Evolutionary conservation across 192 early-diverging fungal species (phyloP).

Genomic region (Thoreauomyces humboldtii): DNA sequence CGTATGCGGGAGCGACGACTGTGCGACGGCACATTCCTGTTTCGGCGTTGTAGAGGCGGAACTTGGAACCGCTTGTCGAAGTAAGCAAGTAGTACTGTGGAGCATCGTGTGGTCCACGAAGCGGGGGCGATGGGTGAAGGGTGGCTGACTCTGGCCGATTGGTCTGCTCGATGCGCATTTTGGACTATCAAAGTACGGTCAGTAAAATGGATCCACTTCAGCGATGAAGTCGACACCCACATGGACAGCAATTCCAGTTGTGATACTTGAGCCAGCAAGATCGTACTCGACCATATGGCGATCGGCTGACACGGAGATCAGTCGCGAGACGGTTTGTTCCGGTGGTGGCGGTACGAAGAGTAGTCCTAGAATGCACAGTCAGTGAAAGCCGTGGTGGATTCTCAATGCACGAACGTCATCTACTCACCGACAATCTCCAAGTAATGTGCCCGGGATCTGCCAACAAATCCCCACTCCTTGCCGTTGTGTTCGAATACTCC

Average conservation of each 20-base stretch:
- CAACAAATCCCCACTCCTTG: constrained; percentile 49
- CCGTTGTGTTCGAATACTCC: constrained; percentile 31
- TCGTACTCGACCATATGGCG: constrained; percentile 52
- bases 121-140: constrained; percentile 30
- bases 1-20: constrained; percentile 53
- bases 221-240: neutral
- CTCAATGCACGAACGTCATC: neutral
- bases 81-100: constrained; percentile 46
- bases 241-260: constrained; percentile 39
- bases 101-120: constrained; percentile 8
- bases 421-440: constrained; percentile 48
- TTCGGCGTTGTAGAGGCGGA: constrained; percentile 38
- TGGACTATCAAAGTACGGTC: constrained; percentile 6
- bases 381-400: neutral
- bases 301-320: constrained; percentile 45
- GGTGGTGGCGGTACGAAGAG: constrained; percentile 33
- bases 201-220: neutral
- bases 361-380: constrained; percentile 22
- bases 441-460: constrained; percentile 44
- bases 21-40: constrained; percentile 55
- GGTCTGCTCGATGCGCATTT: constrained; percentile 48
- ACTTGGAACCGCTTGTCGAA: constrained; percentile 44
- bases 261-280: constrained; percentile 30
- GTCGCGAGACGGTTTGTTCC: constrained; percentile 21
- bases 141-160: constrained; percentile 39